phyloP scores from a whole-genome alignment of 2,329 filamentous ascomycete genomes.

The Apiospora phragmitis region DNA sequence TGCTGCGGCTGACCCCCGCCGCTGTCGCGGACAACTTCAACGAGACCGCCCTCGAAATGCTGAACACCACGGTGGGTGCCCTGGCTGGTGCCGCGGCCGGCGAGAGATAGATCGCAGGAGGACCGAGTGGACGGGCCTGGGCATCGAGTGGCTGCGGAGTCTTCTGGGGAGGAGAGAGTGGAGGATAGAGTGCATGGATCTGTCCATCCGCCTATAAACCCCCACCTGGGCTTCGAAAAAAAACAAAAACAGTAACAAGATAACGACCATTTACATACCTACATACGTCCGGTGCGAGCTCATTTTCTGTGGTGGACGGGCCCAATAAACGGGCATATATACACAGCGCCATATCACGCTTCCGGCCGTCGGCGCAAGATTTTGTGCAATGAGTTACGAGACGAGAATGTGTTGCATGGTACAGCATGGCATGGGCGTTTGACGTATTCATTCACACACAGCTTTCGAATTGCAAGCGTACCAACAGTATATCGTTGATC shows the following conservation, averaged over 20 bases:
- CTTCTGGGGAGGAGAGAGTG: constrained; percentile 82
- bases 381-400: neutral
- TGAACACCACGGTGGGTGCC: constrained; percentile 70
- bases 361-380: neutral
- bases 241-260: neutral
- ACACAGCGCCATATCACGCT: neutral
- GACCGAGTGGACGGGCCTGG: constrained; percentile 73
- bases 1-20: too few species aligned
- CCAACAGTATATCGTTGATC: neutral
- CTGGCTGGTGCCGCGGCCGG: constrained; percentile 68
- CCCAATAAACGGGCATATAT: neutral
- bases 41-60: constrained; percentile 51
- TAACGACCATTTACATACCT: neutral
- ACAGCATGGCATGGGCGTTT: neutral
- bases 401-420: neutral
- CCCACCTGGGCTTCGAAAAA: neutral
- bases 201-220: constrained; percentile 72
- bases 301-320: neutral
- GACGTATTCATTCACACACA: neutral
- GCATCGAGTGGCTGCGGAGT: constrained; percentile 83
- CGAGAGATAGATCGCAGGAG: constrained; percentile 56
- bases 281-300: neutral
- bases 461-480: neutral
- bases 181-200: constrained; percentile 87
- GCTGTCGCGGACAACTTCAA: constrained; percentile 48